Evolutionary conservation across 257 asterid species (phyloP).

Genomic region (Datura wrightii): DNA sequence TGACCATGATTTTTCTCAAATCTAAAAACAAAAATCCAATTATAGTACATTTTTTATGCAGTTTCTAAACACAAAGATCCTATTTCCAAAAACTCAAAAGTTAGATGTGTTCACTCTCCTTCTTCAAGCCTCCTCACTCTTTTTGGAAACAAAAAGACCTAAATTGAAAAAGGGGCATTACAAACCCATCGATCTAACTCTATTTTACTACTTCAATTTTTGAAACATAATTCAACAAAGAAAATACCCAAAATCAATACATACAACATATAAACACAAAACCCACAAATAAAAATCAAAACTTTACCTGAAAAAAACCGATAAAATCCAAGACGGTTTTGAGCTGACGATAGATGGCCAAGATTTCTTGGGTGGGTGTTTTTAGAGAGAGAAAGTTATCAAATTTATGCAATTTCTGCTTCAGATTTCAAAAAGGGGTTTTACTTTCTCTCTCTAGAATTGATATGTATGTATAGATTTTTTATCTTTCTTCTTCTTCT

Average conservation of each 20-base stretch:
- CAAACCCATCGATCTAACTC: slow-evolving; percentile 13
- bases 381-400: slow-evolving; percentile 28
- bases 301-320: slow-evolving; percentile 6
- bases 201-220: not conserved
- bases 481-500: not conserved
- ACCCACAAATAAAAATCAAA: not conserved
- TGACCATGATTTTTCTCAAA: slow-evolving; percentile 15
- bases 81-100: not conserved
- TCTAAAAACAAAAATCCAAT: not conserved
- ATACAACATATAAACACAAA: not conserved
- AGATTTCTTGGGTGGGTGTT: not conserved
- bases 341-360: not conserved
- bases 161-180: not conserved
- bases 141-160: not conserved
- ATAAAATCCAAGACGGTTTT: not conserved
- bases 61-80: not conserved
- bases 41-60: not conserved
- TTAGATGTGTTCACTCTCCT: not conserved
- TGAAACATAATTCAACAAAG: not conserved
- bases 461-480: slow-evolving; percentile 20
- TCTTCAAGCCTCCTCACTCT: not conserved
- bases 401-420: not conserved
- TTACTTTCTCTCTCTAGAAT: slow-evolving; percentile 32
- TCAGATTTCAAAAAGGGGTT: not conserved
- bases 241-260: not conserved